phyloP scores from a whole-genome alignment of 176 grass and related monocot genomes.

The Eragrostis curvula region DNA sequence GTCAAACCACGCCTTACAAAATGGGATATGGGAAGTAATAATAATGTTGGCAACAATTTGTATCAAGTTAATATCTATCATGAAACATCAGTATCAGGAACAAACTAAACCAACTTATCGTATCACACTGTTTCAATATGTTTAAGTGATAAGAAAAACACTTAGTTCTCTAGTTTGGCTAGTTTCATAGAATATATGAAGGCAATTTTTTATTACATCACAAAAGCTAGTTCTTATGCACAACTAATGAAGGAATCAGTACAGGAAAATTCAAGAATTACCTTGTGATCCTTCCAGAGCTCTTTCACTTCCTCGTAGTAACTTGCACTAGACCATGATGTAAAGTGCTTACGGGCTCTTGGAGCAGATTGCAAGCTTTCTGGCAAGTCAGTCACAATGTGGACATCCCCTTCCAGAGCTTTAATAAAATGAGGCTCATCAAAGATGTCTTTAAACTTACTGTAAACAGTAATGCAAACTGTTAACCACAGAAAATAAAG shows the following conservation, averaged over 20 bases:
- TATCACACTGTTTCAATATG: conserved; percentile 5
- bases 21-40: background rate
- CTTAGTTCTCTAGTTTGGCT: background rate
- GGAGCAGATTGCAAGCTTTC: conserved; percentile 71
- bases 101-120: background rate
- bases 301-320: conserved; percentile 76
- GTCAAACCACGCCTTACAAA: no score
- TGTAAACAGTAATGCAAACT: conserved; percentile 35
- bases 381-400: conserved; percentile 70
- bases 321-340: conserved; percentile 81
- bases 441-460: conserved; percentile 90
- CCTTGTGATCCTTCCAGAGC: conserved; percentile 92
- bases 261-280: conserved; percentile 40
- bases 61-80: conserved; percentile 17
- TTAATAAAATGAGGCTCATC: conserved; percentile 79
- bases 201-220: background rate
- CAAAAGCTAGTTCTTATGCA: conserved; percentile 2
- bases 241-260: background rate
- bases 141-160: conserved; percentile 2
- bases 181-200: conserved; percentile 12
- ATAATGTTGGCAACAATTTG: background rate
- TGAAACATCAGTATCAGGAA: background rate
- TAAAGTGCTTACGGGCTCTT: conserved; percentile 88
- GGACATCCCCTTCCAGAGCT: conserved; percentile 81
- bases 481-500: conserved; percentile 20